Base-by-base conservation (phyloP, 305 asterid genomes). In the Fraxinus dipetala region DNA sequence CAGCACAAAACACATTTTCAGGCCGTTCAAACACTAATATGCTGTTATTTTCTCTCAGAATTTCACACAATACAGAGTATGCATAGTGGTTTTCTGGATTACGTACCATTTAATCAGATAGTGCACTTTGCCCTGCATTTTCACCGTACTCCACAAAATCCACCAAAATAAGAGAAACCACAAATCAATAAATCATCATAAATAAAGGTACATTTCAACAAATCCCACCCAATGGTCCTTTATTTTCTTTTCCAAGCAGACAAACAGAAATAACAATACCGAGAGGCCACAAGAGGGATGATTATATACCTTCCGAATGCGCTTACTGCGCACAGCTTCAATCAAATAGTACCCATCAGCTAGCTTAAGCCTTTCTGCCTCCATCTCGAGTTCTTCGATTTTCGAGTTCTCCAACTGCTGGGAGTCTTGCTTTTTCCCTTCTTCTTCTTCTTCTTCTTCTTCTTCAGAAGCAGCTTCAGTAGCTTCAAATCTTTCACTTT, bases 81-180 rank as follows among this genome's bases (percentile, higher is more conserved):
- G 28, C 11, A 20, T 26, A 22, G 20, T 51, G 63, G 28, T 77
- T 28, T 59, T 59, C 69, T 48, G 83, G 78, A 83, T 32, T 38
- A 86, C 97, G 85, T 85, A 96, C 99, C 99, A 96, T 89, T 96
- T 96, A 72, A 96, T 92, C 74, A 93, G 92, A 86, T 96, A 96
- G 90, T 96, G 97, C 80, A 86, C 88, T 88, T 91, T 85, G 20
- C 99, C 98, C 98, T 94, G 82, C 78, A 30, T 51, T 87, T 86
- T 54, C 48, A 26, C 69, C 69, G 89, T 88, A 87, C 78, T 85
- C 84, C 87, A 80, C 8, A 82, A 83, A 65, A 8, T 36, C 59
- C 80, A 77, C 83, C 76, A 67, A 76, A 77, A 54, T 65, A 28
- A 75, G 56, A 79, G n/a, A 75, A 45, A 14, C 83, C 67, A 77